Conservation (phyloP, 345 rosid genomes). For the Lenwebbia sp. region DNA sequence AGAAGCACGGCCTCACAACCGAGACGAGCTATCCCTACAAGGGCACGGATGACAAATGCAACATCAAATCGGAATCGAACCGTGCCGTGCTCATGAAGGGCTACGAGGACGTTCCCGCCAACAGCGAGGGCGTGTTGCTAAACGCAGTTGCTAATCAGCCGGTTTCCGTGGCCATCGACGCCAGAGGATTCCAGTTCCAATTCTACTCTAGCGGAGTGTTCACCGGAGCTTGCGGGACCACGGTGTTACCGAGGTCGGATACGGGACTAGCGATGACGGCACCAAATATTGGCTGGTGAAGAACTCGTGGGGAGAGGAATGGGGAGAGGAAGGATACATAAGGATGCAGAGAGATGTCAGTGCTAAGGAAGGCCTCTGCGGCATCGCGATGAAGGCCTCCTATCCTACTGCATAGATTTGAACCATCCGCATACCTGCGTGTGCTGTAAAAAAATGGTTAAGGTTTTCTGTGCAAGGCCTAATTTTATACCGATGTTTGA, state of each 20-base stretch:
- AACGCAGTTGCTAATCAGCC: conserved; percentile 21
- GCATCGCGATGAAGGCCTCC: conserved; percentile 25
- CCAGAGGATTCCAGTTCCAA: conserved; percentile 11
- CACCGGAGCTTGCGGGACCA: conserved; percentile 17
- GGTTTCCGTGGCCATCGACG: conserved; percentile 18
- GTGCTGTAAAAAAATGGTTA: not conserved
- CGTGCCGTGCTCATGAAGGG: conserved; percentile 16
- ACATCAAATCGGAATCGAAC: not conserved
- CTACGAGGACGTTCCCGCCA: conserved; percentile 10
- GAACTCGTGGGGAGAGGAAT: conserved; percentile 25
- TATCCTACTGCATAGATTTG: conserved; percentile 8
- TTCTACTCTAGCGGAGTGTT: conserved; percentile 18
- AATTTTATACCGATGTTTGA: not conserved
- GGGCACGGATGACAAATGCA: conserved; percentile 18
- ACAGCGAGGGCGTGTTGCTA: conserved; percentile 12
- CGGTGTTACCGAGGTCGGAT: conserved; percentile 11
- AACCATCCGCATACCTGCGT: not conserved
- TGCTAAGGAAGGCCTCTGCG: conserved; percentile 27
- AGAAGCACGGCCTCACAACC: conserved; percentile 10
- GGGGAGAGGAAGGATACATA: conserved; percentile 24
- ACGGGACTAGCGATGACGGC: conserved; percentile 1
- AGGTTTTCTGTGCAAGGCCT: not conserved
- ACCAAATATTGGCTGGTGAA: conserved; percentile 23
- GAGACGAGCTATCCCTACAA: conserved; percentile 16
- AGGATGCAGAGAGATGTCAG: conserved; percentile 13